Percentiles rank a stretch among this genome's conserved stretches.
These are phyloP conservation scores for Carex scoparia DNA, from an alignment of 176 grass and related monocot species.

Conservation along the genomic window DNA sequence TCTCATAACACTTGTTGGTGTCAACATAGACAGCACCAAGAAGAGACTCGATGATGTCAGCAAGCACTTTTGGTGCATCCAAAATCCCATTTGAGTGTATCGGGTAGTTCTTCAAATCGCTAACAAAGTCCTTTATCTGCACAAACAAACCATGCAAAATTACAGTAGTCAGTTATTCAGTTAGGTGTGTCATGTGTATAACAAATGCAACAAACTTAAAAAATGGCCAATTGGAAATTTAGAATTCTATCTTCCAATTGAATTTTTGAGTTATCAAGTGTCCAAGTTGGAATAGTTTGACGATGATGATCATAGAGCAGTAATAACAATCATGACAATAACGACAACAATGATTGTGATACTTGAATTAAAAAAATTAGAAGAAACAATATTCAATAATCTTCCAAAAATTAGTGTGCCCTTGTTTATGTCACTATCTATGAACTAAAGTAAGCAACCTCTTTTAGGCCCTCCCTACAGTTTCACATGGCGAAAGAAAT, in stretches of 20 bases:
- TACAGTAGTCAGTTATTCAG: background rate
- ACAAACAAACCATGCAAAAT: conserved; percentile 8
- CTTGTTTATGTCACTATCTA: background rate
- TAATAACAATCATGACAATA: background rate
- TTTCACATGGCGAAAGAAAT: background rate
- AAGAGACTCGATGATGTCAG: conserved; percentile 62
- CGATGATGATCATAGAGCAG: background rate
- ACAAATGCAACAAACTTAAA: too few species aligned
- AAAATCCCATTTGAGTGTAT: conserved; percentile 62
- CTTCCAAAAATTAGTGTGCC: background rate
- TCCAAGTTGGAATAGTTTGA: background rate
- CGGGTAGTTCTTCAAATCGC: conserved; percentile 42
- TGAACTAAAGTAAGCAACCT: too few species aligned
- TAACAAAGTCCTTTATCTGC: conserved; percentile 49
- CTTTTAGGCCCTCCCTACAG: too few species aligned
- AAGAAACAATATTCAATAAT: too few species aligned
- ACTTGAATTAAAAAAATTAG: too few species aligned
- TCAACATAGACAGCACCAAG: conserved; percentile 57
- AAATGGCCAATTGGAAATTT: too few species aligned
- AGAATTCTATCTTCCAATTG: too few species aligned
- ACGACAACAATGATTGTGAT: background rate
- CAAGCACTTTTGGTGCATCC: conserved; percentile 53
- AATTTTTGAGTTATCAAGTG: background rate
- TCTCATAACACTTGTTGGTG: conserved; percentile 42
- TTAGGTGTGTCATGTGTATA: too few species aligned